phyloP scores from a whole-genome alignment of 148 eudicot genomes.

The Rhododendron henanense region DNA sequence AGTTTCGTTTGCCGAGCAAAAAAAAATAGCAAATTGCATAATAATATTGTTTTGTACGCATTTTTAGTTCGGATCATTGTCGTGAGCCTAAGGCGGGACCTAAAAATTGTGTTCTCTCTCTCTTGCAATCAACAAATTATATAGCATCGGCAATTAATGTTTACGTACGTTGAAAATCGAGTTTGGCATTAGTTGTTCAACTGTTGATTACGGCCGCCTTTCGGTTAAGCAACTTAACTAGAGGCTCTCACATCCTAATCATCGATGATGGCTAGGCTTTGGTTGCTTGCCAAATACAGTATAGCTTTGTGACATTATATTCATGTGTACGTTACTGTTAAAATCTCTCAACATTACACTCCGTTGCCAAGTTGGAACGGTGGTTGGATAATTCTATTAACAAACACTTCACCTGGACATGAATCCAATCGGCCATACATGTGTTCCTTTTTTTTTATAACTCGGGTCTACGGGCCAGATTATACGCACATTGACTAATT shows the following conservation, averaged over 20 bases:
- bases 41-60: too few relatives aligned
- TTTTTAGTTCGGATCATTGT: too few relatives aligned
- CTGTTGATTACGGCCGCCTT: background rate
- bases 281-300: constrained; percentile 1
- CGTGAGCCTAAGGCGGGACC: too few relatives aligned
- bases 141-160: too few relatives aligned
- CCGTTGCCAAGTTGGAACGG: background rate
- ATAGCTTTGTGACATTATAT: background rate
- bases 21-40: too few relatives aligned
- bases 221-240: background rate
- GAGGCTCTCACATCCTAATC: background rate
- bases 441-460: too few relatives aligned
- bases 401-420: too few relatives aligned
- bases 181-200: background rate
- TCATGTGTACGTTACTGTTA: background rate
- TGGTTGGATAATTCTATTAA: background rate
- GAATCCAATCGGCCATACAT: too few relatives aligned
- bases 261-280: background rate
- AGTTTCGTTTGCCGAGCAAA: too few relatives aligned
- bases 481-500: background rate
- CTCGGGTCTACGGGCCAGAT: background rate
- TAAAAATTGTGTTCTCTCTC: too few relatives aligned
- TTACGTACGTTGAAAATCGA: background rate
- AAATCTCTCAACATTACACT: background rate
- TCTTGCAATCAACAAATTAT: too few relatives aligned